phyloP scores from a whole-genome alignment of 2,329 filamentous ascomycete genomes.

The Phoma sp. region DNA sequence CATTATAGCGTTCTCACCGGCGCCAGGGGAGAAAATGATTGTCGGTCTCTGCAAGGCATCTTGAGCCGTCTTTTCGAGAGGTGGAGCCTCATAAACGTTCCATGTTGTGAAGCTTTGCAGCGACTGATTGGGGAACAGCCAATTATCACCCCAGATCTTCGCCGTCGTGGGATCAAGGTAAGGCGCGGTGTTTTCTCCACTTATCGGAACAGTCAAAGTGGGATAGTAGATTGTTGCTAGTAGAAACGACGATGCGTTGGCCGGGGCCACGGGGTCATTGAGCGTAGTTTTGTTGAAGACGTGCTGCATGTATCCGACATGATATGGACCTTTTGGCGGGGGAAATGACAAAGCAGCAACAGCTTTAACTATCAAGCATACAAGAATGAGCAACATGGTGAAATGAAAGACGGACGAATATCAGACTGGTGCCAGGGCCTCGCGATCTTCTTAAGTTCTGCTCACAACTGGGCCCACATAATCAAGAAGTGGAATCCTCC shows the following conservation, averaged over 20 bases:
- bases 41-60: conserved; percentile 16
- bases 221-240: conserved; percentile 37
- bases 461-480: not conserved
- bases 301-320: conserved; percentile 33
- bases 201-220: conserved; percentile 20
- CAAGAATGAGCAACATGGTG: not conserved
- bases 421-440: not conserved
- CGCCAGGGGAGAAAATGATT: conserved; percentile 29
- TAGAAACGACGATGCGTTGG: conserved; percentile 20
- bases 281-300: conserved; percentile 34
- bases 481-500: not conserved
- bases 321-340: conserved; percentile 29
- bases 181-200: conserved; percentile 21
- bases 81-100: conserved; percentile 22
- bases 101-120: conserved; percentile 19
- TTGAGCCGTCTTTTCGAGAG: conserved; percentile 2
- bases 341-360: conserved; percentile 10
- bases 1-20: conserved; percentile 21
- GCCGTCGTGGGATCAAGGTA: conserved; percentile 35
- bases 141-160: conserved; percentile 22
- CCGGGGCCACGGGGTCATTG: conserved; percentile 28
- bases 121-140: conserved; percentile 12
- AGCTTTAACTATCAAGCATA: not conserved
- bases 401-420: not conserved
- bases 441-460: too few relatives aligned